These are phyloP conservation scores for Rosa hybrid DNA, from an alignment of 331 rosid genomes.

Conservation along the genomic window DNA sequence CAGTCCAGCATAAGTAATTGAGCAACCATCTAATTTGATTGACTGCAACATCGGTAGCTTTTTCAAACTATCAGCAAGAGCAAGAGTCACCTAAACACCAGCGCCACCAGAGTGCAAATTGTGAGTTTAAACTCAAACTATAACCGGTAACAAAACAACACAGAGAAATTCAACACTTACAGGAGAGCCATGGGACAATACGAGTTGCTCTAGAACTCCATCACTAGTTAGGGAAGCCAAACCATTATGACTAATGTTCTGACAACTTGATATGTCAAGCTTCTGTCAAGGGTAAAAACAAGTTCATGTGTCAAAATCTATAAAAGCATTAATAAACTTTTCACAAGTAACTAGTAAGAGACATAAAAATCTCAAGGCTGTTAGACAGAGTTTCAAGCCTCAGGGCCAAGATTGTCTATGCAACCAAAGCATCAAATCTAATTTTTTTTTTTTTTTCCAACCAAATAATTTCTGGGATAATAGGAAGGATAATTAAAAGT, in stretches of 20 bases:
- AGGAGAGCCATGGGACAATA: conserved; percentile 70
- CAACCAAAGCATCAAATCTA: conserved; percentile 3
- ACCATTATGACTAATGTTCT: conserved; percentile 62
- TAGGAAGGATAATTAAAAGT: background rate
- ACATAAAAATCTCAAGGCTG: background rate
- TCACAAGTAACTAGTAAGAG: background rate
- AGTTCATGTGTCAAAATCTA: conserved; percentile 28
- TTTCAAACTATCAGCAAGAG: conserved; percentile 64
- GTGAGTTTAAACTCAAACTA: conserved; percentile 19
- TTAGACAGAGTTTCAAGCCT: background rate
- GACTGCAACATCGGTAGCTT: conserved; percentile 73
- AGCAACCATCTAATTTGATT: conserved; percentile 72
- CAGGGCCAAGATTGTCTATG: background rate
- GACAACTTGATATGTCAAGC: conserved; percentile 86
- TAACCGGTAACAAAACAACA: background rate
- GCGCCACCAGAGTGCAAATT: conserved; percentile 7
- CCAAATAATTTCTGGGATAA: background rate
- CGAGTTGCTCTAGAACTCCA: conserved; percentile 57
- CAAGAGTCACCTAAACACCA: conserved; percentile 69
- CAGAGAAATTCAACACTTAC: conserved; percentile 45
- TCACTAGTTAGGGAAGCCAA: conserved; percentile 59
- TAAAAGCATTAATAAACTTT: background rate
- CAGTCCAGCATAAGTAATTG: conserved; percentile 60
- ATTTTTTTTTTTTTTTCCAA: background rate
- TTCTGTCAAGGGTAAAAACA: conserved; percentile 54